These are phyloP conservation scores for Lepiota brunneoincarnata DNA, from an alignment of 768 basidiomycete species.

Conservation along the genomic window DNA sequence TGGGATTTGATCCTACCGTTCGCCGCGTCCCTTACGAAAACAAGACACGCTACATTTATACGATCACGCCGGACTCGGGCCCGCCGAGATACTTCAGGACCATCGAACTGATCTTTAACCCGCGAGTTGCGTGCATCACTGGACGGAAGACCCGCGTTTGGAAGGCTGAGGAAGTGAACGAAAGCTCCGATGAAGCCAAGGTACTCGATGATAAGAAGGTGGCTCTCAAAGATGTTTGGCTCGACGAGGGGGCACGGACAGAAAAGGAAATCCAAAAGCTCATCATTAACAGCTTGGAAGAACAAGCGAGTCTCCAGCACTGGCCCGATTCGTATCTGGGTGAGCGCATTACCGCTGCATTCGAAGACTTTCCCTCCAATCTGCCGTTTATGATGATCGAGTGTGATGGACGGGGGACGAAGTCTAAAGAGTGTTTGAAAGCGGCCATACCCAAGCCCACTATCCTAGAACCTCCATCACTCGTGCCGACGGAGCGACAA, in stretches of 20 bases:
- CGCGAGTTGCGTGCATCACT: background rate
- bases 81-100: slow-evolving; percentile 2
- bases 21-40: background rate
- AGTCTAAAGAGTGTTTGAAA: background rate
- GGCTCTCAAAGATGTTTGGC: slow-evolving; percentile 20
- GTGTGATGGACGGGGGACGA: background rate
- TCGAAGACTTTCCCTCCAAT: background rate
- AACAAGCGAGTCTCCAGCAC: too few relatives aligned
- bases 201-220: slow-evolving; percentile 1
- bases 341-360: background rate
- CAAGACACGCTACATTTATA: background rate
- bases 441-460: background rate
- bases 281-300: slow-evolving; percentile 12
- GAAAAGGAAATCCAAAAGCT: slow-evolving; percentile 16
- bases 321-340: background rate
- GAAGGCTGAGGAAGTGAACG: slow-evolving; percentile 7
- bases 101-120: background rate
- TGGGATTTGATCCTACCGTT: too few relatives aligned
- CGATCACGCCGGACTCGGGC: too few relatives aligned
- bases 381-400: background rate
- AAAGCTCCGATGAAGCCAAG: too few relatives aligned
- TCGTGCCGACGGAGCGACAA: background rate
- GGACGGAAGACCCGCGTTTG: slow-evolving; percentile 8
- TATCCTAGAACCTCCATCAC: background rate
- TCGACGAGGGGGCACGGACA: slow-evolving; percentile 8